A percentile compares a stretch with the other conserved stretches of the same genome.
These are phyloP conservation scores for Sphenostylis stenocarpa DNA, from an alignment of 306 rosid species.

Conservation along the genomic window DNA sequence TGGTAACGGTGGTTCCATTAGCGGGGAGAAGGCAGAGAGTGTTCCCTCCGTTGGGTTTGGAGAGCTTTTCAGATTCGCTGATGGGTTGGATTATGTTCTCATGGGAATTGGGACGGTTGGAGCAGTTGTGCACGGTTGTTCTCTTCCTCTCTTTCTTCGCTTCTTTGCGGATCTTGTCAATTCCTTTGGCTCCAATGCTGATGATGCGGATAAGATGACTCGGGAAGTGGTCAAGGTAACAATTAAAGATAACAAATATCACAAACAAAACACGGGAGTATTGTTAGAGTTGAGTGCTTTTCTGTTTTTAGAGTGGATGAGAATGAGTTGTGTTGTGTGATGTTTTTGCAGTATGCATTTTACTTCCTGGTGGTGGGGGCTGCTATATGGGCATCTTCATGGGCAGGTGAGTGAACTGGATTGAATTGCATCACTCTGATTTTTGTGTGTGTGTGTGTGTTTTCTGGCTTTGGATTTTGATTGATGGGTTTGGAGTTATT, in stretches of 20 bases:
- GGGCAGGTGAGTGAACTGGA: slow-evolving; percentile 75
- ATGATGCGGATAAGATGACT: slow-evolving; percentile 80
- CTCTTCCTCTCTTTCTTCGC: slow-evolving; percentile 88
- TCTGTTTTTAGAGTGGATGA: not conserved
- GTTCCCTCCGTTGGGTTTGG: slow-evolving; percentile 60
- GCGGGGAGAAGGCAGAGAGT: slow-evolving; percentile 55
- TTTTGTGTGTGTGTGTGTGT: not conserved
- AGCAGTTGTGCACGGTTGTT: slow-evolving; percentile 91
- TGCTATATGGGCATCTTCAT: slow-evolving; percentile 97
- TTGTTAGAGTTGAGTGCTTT: not conserved
- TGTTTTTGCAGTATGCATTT: slow-evolving; percentile 80
- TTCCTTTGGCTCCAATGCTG: slow-evolving; percentile 90
- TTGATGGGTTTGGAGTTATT: not conserved
- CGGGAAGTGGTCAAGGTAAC: slow-evolving; percentile 87
- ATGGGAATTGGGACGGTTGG: slow-evolving; percentile 88
- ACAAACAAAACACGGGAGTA: not conserved
- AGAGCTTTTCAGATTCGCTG: slow-evolving; percentile 87
- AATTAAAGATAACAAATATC: not conserved
- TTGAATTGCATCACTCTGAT: not conserved
- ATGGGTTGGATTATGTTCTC: slow-evolving; percentile 79
- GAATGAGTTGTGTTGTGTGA: slow-evolving; percentile 26
- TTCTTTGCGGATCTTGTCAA: slow-evolving; percentile 98
- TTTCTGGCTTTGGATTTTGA: not conserved
- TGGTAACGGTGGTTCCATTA: not conserved
- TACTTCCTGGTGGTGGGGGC: slow-evolving; percentile 97